A percentile compares a stretch with the other conserved stretches of the same genome.
These are phyloP conservation scores for Diaporthe nobilis DNA, from an alignment of 2,329 filamentous ascomycete genomes.

Conservation along the genomic window DNA sequence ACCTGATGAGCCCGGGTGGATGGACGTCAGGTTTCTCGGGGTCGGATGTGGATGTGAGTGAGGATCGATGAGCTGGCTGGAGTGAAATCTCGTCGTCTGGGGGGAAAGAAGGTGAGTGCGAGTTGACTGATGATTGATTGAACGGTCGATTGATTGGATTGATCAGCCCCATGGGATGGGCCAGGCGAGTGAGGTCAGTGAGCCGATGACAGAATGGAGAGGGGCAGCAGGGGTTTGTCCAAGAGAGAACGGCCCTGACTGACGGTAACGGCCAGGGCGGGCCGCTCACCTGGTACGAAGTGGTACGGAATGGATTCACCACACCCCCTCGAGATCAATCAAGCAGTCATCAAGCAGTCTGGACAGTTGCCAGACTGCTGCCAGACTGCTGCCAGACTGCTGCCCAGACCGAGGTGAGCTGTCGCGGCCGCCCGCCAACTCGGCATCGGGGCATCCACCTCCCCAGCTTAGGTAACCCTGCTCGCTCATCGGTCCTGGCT, in stretches of 20 bases:
- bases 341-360: neutral
- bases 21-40: neutral
- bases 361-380: neutral
- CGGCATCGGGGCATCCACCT: neutral
- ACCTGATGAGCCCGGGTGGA: neutral
- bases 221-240: neutral
- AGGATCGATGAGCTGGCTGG: slow-evolving; percentile 3
- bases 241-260: neutral
- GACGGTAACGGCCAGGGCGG: slow-evolving; percentile 1
- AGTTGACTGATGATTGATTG: slow-evolving; percentile 17
- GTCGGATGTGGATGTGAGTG: neutral
- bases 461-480: slow-evolving; percentile 31
- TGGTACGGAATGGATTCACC: slow-evolving; percentile 15
- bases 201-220: slow-evolving; percentile 14
- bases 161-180: neutral
- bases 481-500: neutral
- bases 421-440: neutral
- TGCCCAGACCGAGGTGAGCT: slow-evolving; percentile 16
- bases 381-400: neutral
- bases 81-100: slow-evolving; percentile 23
- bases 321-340: slow-evolving; percentile 20
- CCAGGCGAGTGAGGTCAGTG: slow-evolving; percentile 10
- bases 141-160: slow-evolving; percentile 19
- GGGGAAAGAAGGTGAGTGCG: slow-evolving; percentile 12
- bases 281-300: neutral